Base-by-base conservation (phyloP, 2,329 filamentous ascomycete genomes). In the Akanthomyces lecanii region DNA sequence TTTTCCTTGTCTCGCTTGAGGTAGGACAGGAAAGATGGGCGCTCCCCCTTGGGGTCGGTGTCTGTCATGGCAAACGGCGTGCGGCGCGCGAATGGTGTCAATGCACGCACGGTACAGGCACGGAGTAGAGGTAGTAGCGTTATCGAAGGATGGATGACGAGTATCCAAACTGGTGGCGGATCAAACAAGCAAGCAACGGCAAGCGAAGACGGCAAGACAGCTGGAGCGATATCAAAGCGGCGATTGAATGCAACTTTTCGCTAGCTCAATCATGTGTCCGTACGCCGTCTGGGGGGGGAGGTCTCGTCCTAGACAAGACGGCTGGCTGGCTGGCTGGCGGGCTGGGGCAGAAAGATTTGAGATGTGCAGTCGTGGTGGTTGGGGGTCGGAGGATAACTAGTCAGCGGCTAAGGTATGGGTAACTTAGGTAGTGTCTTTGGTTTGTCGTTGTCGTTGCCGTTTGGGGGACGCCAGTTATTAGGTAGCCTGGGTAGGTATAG, bases 1-100 rank as follows among this genome's bases (percentile, higher is more conserved):
- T 63, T 59, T 14, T 63, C 42, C 50, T 63, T 63, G 47, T 53
- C 56, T 50, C 56, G 48, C 30, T 60, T 63, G 30, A 63, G 62
- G 47, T 59, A 63, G 7, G 62, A 63, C 14, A 63, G 33, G 25
- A 63, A 63, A 8, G 55, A 60, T 16, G 62, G 62, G 18, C 56
- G 48, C 51, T 60, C 56, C 10, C 18, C 21, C 28, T 33, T 14
- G 25, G 40, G 10, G 21, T 23, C 48, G 21, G 33, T 36, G 61
- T 58, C 54, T 18, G 53, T 14, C 61, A 63, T 62, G 21, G 50
- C 7, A 38, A 38, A 23, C 16, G 18, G 33, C 8, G 33, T 7
- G 33, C 33, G 33, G 33, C 28, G 28, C 28, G 28, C 6, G 33
- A 36, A 36, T 10, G 4, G 33, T 11, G 30, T 36, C 33, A 36